Base-by-base conservation (phyloP, 257 asterid species). In the Vinca minor region DNA sequence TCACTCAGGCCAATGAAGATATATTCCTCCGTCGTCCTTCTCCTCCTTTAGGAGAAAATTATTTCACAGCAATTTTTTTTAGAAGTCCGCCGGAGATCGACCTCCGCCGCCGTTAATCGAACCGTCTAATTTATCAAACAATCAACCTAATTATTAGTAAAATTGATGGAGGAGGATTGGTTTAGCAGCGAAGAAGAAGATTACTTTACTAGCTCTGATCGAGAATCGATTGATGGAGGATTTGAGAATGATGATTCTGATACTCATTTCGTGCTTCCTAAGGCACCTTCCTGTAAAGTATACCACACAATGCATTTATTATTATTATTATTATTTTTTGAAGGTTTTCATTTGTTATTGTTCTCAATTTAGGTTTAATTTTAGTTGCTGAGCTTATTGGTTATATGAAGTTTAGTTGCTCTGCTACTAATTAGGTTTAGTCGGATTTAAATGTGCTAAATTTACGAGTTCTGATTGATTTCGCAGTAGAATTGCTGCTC, bases 211-310 rank as follows among this genome's bases (percentile, higher is more conserved):
- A 84, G n/a, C n/a, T n/a, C 84, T 76, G 94, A 87, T 82, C 85
- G 67, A 23, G 94, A 77, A 28, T 78, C 85, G 47, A 72, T 82
- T 25, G 84, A 76, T 17, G 96, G n/a, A n/a, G n/a, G 77, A 46
- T 68, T 83, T 28, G 98, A 85, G 44, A 82, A 79, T 67, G 88
- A 85, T 2, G 94, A 85, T 69, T 47, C 81, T 21, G 84, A 82
- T 70, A 54, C 68, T 15, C 76, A 35, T 63, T 81, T 82, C 82
- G 75, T 55, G 69, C 71, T 78, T 57, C 67, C 76, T 18, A 86
- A 77, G 71, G 59, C 81, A 70, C 73, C 89, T 67, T 83, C 87
- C 54, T 76, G 82, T 44, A 85, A 85, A 96, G 99, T 93, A 62
- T 50, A 69, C 7, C 4, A 14, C 23, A 25, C n/a, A 18, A n/a